A percentile compares a stretch with the other conserved stretches of the same genome.
phyloP scores from a whole-genome alignment of 2,329 filamentous ascomycete genomes.

The Corinectria fuckeliana region DNA sequence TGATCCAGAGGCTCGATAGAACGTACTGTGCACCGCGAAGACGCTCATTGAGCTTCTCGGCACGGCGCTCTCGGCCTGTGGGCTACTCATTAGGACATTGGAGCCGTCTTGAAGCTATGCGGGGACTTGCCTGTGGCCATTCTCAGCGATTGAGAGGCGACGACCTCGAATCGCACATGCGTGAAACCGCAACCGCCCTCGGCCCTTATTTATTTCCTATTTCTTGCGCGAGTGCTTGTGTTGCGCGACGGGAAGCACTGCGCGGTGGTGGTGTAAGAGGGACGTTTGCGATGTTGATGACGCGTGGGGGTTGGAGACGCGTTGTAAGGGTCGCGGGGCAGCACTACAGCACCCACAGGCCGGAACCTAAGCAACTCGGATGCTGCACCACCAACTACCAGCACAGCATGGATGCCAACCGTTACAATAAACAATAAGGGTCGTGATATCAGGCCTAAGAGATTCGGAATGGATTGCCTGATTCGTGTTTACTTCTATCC shows the following conservation, averaged over 20 bases:
- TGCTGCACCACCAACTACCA: neutral
- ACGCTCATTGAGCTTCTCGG: conserved; percentile 68
- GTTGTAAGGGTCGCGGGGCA: conserved; percentile 35
- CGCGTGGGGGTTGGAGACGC: conserved; percentile 35
- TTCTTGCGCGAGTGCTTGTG: neutral
- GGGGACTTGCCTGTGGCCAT: conserved; percentile 46
- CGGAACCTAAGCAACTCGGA: neutral
- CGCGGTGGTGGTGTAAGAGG: conserved; percentile 28
- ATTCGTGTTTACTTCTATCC: neutral
- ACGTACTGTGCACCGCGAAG: conserved; percentile 69
- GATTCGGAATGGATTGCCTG: neutral
- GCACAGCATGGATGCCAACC: neutral
- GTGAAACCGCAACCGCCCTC: neutral
- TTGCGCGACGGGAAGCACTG: conserved; percentile 8
- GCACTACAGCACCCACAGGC: neutral
- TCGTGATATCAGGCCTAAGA: too few species aligned
- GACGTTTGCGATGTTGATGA: conserved; percentile 30
- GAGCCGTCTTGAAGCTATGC: neutral
- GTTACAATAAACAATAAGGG: neutral
- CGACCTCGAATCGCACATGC: conserved; percentile 15
- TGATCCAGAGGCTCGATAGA: accelerated
- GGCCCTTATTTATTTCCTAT: neutral
- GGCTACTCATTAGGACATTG: conserved; percentile 15
- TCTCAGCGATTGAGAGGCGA: conserved; percentile 7
- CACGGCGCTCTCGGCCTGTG: conserved; percentile 56